Conservation (phyloP, 495 filamentous ascomycete species). For the Aspergillus cavernicola region DNA sequence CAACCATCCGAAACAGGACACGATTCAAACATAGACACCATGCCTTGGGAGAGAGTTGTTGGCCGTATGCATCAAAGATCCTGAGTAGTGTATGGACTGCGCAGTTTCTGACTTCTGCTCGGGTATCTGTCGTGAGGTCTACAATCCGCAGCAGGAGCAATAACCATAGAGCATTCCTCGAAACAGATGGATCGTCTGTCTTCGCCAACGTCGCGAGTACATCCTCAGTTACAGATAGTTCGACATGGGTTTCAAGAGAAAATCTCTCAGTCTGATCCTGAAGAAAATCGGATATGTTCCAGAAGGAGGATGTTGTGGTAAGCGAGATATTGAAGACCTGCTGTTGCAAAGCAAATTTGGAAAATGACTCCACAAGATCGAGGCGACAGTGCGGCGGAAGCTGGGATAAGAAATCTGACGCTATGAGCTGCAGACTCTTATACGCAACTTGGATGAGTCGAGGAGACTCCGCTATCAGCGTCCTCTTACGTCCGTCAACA, state of each 20-base stretch:
- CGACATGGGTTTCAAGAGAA: constrained; percentile 40
- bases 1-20: constrained; percentile 73
- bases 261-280: constrained; percentile 44
- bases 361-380: constrained; percentile 82
- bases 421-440: constrained; percentile 82
- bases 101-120: constrained; percentile 86
- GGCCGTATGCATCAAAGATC: constrained; percentile 88
- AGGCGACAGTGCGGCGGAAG: constrained; percentile 76
- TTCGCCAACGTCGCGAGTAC: constrained; percentile 33
- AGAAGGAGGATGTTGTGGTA: constrained; percentile 91
- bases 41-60: constrained; percentile 69
- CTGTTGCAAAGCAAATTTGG: constrained; percentile 78
- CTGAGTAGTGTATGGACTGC: constrained; percentile 86
- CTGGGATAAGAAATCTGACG: constrained; percentile 84
- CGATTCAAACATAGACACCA: constrained; percentile 81
- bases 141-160: constrained; percentile 74
- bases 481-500: constrained; percentile 18
- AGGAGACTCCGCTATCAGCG: constrained; percentile 54
- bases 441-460: constrained; percentile 81
- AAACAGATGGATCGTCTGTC: constrained; percentile 35
- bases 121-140: constrained; percentile 68
- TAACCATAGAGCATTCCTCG: constrained; percentile 70
- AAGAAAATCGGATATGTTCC: constrained; percentile 88
- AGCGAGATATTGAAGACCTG: constrained; percentile 95
- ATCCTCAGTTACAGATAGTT: constrained; percentile 38